A percentile compares a stretch with the other conserved stretches of the same genome.
phyloP scores from a whole-genome alignment of 2,329 filamentous ascomycete species.

The Hirsutella rhossiliensis region DNA sequence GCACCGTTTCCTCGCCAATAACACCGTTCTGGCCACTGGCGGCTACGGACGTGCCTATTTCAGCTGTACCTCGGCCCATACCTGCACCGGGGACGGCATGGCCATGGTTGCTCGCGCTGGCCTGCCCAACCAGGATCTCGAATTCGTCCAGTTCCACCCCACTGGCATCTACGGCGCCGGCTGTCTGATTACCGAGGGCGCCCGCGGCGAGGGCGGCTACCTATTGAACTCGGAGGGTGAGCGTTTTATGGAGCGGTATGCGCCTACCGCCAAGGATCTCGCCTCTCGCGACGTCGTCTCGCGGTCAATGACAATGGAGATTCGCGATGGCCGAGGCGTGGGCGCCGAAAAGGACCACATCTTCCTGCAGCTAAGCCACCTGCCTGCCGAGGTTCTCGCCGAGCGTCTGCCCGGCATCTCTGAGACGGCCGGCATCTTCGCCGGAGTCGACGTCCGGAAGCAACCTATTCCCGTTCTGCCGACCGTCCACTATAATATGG shows the following conservation, averaged over 20 bases:
- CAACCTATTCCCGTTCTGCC: slow-evolving; percentile 94
- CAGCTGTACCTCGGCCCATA: slow-evolving; percentile 95
- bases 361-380: slow-evolving; percentile 92
- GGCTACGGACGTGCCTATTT: slow-evolving; percentile 98
- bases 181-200: slow-evolving; percentile 94
- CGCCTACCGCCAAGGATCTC: slow-evolving; percentile 94
- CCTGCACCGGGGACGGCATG: slow-evolving; percentile 98
- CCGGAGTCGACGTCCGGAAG: slow-evolving; percentile 93
- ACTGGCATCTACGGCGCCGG: slow-evolving; percentile 98
- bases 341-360: slow-evolving; percentile 97
- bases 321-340: slow-evolving; percentile 92
- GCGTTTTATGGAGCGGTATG: slow-evolving; percentile 98
- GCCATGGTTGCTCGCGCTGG: slow-evolving; percentile 98
- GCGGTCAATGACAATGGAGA: slow-evolving; percentile 96
- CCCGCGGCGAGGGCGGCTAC: slow-evolving; percentile 96
- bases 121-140: slow-evolving; percentile 96
- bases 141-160: slow-evolving; percentile 99
- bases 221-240: slow-evolving; percentile 96
- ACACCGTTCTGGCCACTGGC: slow-evolving; percentile 93
- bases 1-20: slow-evolving; percentile 91
- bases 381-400: slow-evolving; percentile 82
- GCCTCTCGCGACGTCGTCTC: slow-evolving; percentile 93
- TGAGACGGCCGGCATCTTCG: slow-evolving; percentile 94
- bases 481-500: slow-evolving; percentile 99
- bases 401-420: slow-evolving; percentile 98